phyloP scores from a whole-genome alignment of 345 rosid genomes.

The Clarkia xantiana region DNA sequence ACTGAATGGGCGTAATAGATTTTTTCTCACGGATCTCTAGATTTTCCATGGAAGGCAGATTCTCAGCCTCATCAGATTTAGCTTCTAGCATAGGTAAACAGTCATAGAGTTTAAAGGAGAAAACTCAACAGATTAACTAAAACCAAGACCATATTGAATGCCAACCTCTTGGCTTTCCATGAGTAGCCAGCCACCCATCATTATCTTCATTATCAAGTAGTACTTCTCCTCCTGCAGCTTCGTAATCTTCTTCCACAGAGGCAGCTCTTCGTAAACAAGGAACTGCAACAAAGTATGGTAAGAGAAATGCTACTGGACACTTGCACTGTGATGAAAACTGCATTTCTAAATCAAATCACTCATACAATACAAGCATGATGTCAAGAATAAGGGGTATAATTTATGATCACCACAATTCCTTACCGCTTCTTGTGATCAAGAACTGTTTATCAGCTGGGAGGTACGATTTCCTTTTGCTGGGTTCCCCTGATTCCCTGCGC shows the following conservation, averaged over 20 bases:
- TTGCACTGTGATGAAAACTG: background rate
- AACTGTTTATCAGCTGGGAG: constrained; percentile 81
- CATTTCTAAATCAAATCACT: background rate
- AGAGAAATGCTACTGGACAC: constrained; percentile 5
- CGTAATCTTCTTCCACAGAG: constrained; percentile 81
- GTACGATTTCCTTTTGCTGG: constrained; percentile 77
- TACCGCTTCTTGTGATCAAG: constrained; percentile 90
- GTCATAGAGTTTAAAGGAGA: background rate
- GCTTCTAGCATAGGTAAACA: constrained; percentile 17
- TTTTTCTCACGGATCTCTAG: constrained; percentile 43
- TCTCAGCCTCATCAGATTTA: constrained; percentile 58
- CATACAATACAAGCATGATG: background rate
- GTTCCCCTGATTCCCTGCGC: constrained; percentile 89
- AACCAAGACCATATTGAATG: background rate
- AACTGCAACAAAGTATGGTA: constrained; percentile 22
- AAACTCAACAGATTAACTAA: background rate
- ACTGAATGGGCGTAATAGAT: constrained; percentile 48
- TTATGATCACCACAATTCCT: background rate
- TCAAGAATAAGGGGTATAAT: background rate
- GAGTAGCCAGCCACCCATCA: constrained; percentile 98
- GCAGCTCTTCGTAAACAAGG: constrained; percentile 93
- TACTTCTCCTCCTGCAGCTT: constrained; percentile 93
- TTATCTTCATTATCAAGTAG: constrained; percentile 85
- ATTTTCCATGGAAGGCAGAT: constrained; percentile 83
- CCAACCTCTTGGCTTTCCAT: constrained; percentile 88